Evolutionary conservation across 345 rosid genomes (phyloP).

Genomic region (Pistacia atlantica): DNA sequence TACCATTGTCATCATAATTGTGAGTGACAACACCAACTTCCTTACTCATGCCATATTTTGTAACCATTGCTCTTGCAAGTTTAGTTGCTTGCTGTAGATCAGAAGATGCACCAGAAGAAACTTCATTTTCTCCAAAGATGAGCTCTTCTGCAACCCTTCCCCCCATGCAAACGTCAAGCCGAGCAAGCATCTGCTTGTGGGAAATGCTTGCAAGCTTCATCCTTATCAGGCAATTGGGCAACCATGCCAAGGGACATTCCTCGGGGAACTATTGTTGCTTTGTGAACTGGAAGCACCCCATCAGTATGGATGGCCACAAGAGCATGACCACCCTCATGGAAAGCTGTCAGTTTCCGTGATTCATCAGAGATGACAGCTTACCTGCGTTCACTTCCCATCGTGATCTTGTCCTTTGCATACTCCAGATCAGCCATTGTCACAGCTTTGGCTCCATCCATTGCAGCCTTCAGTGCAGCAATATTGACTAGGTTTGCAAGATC

Average conservation of each 20-base stretch:
- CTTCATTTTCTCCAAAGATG: conserved; percentile 88
- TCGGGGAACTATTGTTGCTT: conserved; percentile 94
- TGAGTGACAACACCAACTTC: conserved; percentile 84
- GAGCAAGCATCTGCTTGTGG: conserved; percentile 92
- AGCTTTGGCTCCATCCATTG: conserved; percentile 91
- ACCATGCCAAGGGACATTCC: conserved; percentile 98
- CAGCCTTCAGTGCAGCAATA: conserved; percentile 92
- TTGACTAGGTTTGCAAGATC: conserved; percentile 92
- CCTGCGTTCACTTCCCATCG: conserved; percentile 98
- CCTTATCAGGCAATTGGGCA: conserved; percentile 84
- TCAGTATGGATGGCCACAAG: conserved; percentile 90
- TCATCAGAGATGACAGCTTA: conserved; percentile 90
- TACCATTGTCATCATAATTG: conserved; percentile 80
- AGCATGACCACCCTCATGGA: conserved; percentile 99
- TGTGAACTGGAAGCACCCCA: conserved; percentile 93
- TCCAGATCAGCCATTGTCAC: conserved; percentile 92
- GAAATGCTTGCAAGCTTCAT: conserved; percentile 59
- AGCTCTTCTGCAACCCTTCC: conserved; percentile 98
- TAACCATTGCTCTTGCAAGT: conserved; percentile 88
- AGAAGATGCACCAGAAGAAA: conserved; percentile 82
- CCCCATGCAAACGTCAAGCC: conserved; percentile 94
- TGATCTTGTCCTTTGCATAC: conserved; percentile 89
- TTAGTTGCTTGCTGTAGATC: conserved; percentile 87
- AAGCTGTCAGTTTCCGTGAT: conserved; percentile 75
- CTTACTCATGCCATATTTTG: conserved; percentile 90